phyloP scores from a whole-genome alignment of 78 protist species.

The Tieghemostelium lacteum region DNA sequence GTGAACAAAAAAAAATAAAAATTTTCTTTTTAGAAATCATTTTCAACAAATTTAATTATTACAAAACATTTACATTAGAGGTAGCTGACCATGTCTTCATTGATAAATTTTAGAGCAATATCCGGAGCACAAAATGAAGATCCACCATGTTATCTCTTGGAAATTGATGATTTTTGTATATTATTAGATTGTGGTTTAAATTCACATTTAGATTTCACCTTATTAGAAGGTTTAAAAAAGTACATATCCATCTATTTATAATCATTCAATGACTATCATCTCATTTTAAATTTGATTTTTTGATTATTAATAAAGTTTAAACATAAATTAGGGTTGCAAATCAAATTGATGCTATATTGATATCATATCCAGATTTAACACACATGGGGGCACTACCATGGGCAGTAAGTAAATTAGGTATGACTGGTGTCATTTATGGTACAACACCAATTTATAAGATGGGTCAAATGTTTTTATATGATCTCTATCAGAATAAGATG shows the following conservation, averaged over 20 bases:
- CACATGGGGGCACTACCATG: constrained; percentile 96
- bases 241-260: neutral
- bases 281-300: neutral
- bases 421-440: constrained; percentile 87
- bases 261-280: neutral
- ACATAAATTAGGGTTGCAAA: constrained; percentile 25
- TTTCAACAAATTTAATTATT: too few species aligned
- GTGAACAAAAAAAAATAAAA: too few species aligned
- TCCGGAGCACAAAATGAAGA: constrained; percentile 51
- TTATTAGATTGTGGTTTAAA: constrained; percentile 97
- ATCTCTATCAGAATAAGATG: constrained; percentile 68
- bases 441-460: constrained; percentile 93
- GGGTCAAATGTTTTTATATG: constrained; percentile 94
- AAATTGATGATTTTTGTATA: constrained; percentile 92
- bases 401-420: constrained; percentile 73
- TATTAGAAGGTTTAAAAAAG: constrained; percentile 69
- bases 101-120: constrained; percentile 77
- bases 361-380: constrained; percentile 91
- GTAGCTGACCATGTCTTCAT: constrained; percentile 81
- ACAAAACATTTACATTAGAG: too few species aligned
- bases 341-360: constrained; percentile 88
- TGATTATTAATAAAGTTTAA: neutral
- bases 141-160: constrained; percentile 86
- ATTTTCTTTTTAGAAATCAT: too few species aligned
- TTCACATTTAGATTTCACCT: constrained; percentile 56